Base-by-base conservation (phyloP, 371 early-diverging fungal genomes). In the Mucor indicus region DNA sequence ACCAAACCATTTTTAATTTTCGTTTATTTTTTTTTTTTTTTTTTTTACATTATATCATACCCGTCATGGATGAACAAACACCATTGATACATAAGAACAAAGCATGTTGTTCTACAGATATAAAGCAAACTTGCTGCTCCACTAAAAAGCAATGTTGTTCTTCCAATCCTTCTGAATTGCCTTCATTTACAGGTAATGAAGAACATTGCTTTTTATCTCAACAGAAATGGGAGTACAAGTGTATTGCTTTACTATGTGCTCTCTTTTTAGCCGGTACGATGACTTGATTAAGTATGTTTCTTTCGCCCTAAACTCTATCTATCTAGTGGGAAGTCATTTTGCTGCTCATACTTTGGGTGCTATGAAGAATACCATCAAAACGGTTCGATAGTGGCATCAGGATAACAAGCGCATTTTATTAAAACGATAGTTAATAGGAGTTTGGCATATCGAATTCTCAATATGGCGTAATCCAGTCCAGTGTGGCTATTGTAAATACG, bases 291-390 rank as follows among this genome's bases (percentile, higher is more conserved):
- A 8, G 8, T 8, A 6, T 29, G 30, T 12, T 12, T 29, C 12
- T 29, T 8, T 29, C 12, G 30, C 6, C 12, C 30, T 12, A 29
- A 8, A 29, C 12, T 29, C 30, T 8, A 29, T 12, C 12, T 29
- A 33, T 48, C 25, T 64, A 86, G 86, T 85, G 35, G 87, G 87
- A 33, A 82, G 82, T 46, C 87, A 87, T 66, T 87, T 84, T 61
- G 82, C 87, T 22, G 86, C 85, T 27, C 86, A 85, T 58, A 85
- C 87, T 11, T 58, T 87, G 19, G 83, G 85, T 4, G 84, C 86
- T 10, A 64, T 87, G 67, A 87, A 87, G 53, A 67, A 72, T n/a
- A 82, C 69, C 3, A 65, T 87, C 29, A 87, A 87, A n/a, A 56
- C 66, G 77, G 60, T 85, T 83, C 72, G 33, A 38, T 5, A 27